Percentiles rank a stretch among this genome's conserved stretches.
These are phyloP conservation scores for Phytopythium vexans DNA, from an alignment of 352 stramenopile species.

Conservation along the genomic window DNA sequence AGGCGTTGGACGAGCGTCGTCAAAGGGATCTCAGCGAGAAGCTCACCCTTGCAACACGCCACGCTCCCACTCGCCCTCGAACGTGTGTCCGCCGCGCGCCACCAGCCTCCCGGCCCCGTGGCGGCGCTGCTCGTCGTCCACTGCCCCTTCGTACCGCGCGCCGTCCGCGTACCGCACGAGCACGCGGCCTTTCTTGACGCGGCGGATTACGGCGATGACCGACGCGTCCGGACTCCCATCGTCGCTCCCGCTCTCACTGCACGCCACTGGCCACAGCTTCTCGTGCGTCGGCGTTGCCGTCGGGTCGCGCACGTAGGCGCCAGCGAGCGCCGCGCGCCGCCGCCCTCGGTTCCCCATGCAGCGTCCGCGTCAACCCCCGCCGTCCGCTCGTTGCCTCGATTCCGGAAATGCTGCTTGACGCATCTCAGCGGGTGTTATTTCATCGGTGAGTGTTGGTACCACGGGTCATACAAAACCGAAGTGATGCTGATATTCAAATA, in stretches of 20 bases:
- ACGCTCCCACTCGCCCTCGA: constrained; percentile 80
- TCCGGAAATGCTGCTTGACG: too few relatives aligned
- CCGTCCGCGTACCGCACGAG: constrained; percentile 64
- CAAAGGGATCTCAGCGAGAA: constrained; percentile 3
- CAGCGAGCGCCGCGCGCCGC: constrained; percentile 25
- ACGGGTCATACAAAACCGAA: too few relatives aligned
- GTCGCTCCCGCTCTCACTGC: constrained; percentile 2
- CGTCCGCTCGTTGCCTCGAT: too few relatives aligned
- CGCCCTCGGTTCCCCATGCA: constrained; percentile 68
- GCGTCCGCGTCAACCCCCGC: neutral
- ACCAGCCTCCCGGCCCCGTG: constrained; percentile 64
- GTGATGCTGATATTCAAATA: too few relatives aligned
- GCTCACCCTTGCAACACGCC: constrained; percentile 82
- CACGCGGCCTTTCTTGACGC: constrained; percentile 39
- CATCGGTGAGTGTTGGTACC: too few relatives aligned
- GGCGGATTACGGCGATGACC: constrained; percentile 39
- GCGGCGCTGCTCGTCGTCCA: constrained; percentile 39
- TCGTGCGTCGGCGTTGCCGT: constrained; percentile 11
- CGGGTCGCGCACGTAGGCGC: constrained; percentile 22
- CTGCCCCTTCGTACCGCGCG: constrained; percentile 60
- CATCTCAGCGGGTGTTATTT: too few relatives aligned
- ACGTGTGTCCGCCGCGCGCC: constrained; percentile 56
- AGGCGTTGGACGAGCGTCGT: neutral
- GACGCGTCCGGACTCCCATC: constrained; percentile 6
- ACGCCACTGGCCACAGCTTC: neutral